phyloP scores from a whole-genome alignment of 2,329 filamentous ascomycete species.

The Aotearoamyces nothofagi region DNA sequence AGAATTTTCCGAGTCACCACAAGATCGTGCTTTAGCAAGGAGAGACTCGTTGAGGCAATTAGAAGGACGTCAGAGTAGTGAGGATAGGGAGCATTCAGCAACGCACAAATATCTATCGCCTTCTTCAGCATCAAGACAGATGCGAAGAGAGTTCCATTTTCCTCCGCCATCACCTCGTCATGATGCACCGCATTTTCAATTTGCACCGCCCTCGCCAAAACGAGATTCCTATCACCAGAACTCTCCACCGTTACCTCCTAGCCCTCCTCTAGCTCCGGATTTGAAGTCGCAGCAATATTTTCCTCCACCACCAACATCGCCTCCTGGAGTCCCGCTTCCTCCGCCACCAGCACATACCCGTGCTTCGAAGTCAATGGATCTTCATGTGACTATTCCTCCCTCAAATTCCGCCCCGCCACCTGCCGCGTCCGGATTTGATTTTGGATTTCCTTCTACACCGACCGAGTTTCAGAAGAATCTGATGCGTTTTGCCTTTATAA shows the following conservation, averaged over 20 bases:
- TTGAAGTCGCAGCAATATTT: slow-evolving; percentile 5
- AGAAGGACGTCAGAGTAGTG: slow-evolving; percentile 26
- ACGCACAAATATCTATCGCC: slow-evolving; percentile 17
- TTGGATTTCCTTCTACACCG: slow-evolving; percentile 71
- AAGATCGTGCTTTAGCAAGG: slow-evolving; percentile 10
- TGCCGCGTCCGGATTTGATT: slow-evolving; percentile 41
- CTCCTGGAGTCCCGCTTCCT: slow-evolving; percentile 1
- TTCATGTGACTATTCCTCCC: slow-evolving; percentile 12
- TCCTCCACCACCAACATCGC: slow-evolving; percentile 10
- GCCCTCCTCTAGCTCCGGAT: neutral
- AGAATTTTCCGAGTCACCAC: neutral
- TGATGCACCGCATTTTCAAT: slow-evolving; percentile 42
- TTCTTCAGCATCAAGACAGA: slow-evolving; percentile 5
- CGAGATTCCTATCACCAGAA: slow-evolving; percentile 14
- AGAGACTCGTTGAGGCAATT: slow-evolving; percentile 33
- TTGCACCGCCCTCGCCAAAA: slow-evolving; percentile 33
- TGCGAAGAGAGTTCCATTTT: slow-evolving; percentile 36
- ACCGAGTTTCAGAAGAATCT: slow-evolving; percentile 79
- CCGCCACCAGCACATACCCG: slow-evolving; percentile 8
- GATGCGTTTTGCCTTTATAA: slow-evolving; percentile 79
- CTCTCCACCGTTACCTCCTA: no score
- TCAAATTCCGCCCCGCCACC: slow-evolving; percentile 2
- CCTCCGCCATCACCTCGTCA: slow-evolving; percentile 31
- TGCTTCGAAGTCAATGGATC: slow-evolving; percentile 10
- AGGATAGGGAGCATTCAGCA: slow-evolving; percentile 24